These are phyloP conservation scores for Acacia melanoxylon DNA, from an alignment of 306 rosid species.

Conservation along the genomic window DNA sequence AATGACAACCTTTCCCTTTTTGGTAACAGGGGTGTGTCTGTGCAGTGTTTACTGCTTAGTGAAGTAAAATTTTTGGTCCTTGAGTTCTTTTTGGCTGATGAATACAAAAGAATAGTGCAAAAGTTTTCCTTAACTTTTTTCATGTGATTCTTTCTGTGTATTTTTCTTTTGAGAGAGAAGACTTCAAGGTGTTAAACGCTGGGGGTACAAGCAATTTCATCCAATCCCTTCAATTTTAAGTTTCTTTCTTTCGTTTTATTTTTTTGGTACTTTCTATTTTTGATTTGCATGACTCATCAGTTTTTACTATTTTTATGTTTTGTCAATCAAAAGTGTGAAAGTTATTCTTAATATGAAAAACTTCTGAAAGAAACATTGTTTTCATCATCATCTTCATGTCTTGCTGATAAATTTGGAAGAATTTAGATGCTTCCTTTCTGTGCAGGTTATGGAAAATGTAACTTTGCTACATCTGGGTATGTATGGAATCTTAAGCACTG, in stretches of 20 bases:
- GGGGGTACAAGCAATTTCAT: conserved; percentile 1
- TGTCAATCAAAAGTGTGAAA: background rate
- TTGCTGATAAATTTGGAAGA: conserved; percentile 4
- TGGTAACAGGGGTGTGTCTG: conserved; percentile 6
- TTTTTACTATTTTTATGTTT: background rate
- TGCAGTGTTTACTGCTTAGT: background rate
- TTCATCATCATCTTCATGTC: background rate
- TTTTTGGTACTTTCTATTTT: background rate
- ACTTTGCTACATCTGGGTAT: conserved; percentile 66
- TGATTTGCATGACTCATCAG: background rate
- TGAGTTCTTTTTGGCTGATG: conserved; percentile 25
- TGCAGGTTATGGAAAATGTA: conserved; percentile 84
- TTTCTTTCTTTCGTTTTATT: too few species aligned
- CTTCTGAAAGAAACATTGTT: background rate
- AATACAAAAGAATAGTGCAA: background rate
- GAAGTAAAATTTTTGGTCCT: conserved; percentile 5
- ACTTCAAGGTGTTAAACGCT: background rate
- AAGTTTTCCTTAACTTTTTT: conserved; percentile 20
- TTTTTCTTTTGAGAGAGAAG: background rate
- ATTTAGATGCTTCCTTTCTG: background rate
- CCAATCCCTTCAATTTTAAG: background rate
- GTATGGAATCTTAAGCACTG: conserved; percentile 24
- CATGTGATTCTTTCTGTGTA: conserved; percentile 2
- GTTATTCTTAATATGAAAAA: background rate
- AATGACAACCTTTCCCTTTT: conserved; percentile 11